Conservation (phyloP, 192 early-diverging fungal species). For the Borealophlyctis nickersoniae region DNA sequence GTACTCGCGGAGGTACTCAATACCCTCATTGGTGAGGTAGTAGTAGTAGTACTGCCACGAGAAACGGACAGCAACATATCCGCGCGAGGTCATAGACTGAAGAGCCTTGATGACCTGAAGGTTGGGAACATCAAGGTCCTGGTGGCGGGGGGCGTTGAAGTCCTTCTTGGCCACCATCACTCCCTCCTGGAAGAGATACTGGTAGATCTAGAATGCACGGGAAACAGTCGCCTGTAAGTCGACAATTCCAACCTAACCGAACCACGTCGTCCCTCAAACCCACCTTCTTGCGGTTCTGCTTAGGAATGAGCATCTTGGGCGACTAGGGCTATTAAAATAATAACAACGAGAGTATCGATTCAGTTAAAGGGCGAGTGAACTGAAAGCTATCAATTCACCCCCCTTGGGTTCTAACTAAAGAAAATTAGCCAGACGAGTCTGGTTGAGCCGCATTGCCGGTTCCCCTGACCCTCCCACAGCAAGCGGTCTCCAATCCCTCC, state of each 20-base stretch:
- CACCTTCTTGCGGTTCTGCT: conserved; percentile 87
- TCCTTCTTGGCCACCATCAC: conserved; percentile 99
- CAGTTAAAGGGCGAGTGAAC: conserved; percentile 16
- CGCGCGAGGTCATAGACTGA: conserved; percentile 92
- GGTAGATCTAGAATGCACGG: conserved; percentile 65
- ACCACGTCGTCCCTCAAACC: too few species aligned
- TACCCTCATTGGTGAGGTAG: conserved; percentile 96
- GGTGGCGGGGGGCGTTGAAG: conserved; percentile 93
- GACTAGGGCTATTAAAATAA: conserved; percentile 10
- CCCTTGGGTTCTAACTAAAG: not conserved
- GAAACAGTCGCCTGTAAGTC: not conserved
- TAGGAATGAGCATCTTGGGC: conserved; percentile 91
- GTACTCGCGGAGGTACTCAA: conserved; percentile 93
- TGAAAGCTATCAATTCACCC: conserved; percentile 32
- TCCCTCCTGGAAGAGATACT: conserved; percentile 78
- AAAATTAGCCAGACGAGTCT: not conserved
- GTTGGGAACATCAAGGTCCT: conserved; percentile 96
- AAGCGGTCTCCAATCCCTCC: too few species aligned
- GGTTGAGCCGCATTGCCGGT: not conserved
- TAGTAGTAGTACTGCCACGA: conserved; percentile 99
- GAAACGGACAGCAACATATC: conserved; percentile 93
- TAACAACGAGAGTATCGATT: not conserved
- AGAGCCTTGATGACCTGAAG: conserved; percentile 98
- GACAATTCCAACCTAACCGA: not conserved
- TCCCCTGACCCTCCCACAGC: conserved; percentile 1